A percentile compares a stretch with the other conserved stretches of the same genome.
Evolutionary conservation across 2,329 filamentous ascomycete species (phyloP).

Genomic region (Tolypocladium cylindrosporum): DNA sequence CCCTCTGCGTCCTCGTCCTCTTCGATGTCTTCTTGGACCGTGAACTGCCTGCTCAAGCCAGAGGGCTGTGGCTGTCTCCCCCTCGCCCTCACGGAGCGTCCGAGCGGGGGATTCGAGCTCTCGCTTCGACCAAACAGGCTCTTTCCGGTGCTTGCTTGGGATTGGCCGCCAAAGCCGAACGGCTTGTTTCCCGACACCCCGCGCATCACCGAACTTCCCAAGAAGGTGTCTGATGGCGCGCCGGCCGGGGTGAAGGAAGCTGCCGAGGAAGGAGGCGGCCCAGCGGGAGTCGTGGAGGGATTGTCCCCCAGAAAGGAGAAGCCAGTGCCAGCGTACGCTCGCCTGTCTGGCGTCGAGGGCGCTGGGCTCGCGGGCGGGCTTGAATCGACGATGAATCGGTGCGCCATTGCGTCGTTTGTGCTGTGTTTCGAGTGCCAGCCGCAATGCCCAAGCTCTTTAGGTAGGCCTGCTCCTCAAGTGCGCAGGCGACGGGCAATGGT

Average conservation of each 20-base stretch:
- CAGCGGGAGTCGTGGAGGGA: constrained; percentile 44
- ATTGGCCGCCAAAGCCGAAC: constrained; percentile 26
- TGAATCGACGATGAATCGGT: constrained; percentile 32
- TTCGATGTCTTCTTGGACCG: constrained; percentile 19
- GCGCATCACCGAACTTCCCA: constrained; percentile 44
- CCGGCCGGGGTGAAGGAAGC: constrained; percentile 47
- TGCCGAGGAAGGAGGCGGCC: constrained; percentile 40
- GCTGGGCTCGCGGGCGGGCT: constrained; percentile 30
- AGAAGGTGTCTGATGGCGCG: constrained; percentile 42
- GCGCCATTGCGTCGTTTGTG: constrained; percentile 22
- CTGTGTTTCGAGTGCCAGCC: background rate
- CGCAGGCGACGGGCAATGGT: background rate
- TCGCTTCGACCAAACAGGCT: constrained; percentile 28
- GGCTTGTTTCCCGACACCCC: constrained; percentile 28
- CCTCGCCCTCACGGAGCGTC: constrained; percentile 34
- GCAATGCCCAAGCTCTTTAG: background rate
- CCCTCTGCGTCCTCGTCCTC: constrained; percentile 22
- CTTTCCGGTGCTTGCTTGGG: constrained; percentile 16
- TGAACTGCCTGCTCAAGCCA: constrained; percentile 35
- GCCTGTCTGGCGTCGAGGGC: constrained; percentile 40
- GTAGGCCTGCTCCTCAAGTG: background rate
- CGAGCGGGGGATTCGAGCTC: constrained; percentile 32
- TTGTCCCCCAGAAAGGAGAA: constrained; percentile 30
- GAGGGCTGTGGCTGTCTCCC: constrained; percentile 40
- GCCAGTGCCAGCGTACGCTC: constrained; percentile 20